These are phyloP conservation scores for Dendrocalamus sinicus DNA, from an alignment of 176 grass and related monocot genomes.

Conservation along the genomic window DNA sequence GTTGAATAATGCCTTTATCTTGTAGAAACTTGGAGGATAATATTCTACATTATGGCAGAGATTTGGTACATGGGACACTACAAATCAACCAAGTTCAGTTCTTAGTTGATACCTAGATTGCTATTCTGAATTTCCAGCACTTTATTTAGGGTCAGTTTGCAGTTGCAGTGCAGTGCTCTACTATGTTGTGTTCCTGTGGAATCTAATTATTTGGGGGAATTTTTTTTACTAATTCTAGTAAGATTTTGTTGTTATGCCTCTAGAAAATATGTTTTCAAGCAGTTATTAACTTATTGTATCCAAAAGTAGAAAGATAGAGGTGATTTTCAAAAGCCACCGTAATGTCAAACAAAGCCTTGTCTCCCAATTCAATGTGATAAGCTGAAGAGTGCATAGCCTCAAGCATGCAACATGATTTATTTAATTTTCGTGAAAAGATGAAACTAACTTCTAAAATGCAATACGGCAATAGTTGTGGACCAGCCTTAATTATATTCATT, in stretches of 20 bases:
- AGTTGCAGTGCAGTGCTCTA: neutral
- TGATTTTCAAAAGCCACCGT: neutral
- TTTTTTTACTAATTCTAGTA: neutral
- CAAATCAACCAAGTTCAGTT: slow-evolving; percentile 2
- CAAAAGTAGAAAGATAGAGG: neutral
- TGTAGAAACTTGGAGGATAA: neutral
- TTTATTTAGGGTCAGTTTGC: neutral
- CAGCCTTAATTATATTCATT: slow-evolving; percentile 7
- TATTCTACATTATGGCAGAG: neutral
- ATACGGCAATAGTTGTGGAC: neutral
- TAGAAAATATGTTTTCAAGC: neutral
- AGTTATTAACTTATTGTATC: neutral
- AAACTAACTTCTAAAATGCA: neutral
- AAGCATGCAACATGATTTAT: neutral
- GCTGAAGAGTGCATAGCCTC: neutral
- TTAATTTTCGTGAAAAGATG: neutral
- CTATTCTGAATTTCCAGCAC: neutral
- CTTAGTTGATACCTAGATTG: neutral
- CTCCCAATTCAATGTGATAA: neutral
- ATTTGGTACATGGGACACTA: slow-evolving; percentile 6
- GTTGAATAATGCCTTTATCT: slow-evolving; percentile 3
- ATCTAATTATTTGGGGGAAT: neutral
- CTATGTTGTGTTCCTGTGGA: neutral
- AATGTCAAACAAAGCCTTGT: neutral
- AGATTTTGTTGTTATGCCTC: neutral